Evolutionary conservation across 371 early-diverging fungal species (phyloP), one percentile per base, ranked within the genome.

Genomic region (Apophysomyces sp.): DNA sequence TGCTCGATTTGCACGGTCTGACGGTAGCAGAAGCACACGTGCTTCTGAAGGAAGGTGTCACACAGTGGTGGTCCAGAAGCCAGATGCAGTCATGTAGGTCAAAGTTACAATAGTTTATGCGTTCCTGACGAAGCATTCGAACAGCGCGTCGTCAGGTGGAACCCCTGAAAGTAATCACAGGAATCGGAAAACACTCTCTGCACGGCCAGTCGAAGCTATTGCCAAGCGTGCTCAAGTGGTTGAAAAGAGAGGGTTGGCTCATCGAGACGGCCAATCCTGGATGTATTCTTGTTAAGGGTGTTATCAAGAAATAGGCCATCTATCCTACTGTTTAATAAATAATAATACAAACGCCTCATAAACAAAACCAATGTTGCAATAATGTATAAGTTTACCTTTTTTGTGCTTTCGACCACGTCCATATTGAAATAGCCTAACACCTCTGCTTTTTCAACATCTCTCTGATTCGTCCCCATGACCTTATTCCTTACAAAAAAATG

Each of bases 1-100:
- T 89, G 18, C 68, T 91, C 6, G 91, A 91, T 65, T 68, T 91
- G 16, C 91, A 91, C 51, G 91, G 91, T 1, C 67, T 89, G 36
- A 86, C 85, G 0, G 79, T 88, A 2, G 67, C 73, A 0, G 90
- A 91, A 62, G 89, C 90, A 1, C 73, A 82, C 12, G 78, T 82
- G 0, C 72, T 91, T 18, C 74, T 85, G 0, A 65, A 68, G 64
- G 89, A 89, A 67, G 85, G 83, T 8, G 80, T 86, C 7, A 82
- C 76, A 4, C 76, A 85, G 37, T 89, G 89, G 89, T 84, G 81
- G 68, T 74, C 80, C 11, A 71, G 84, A 63, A 72, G 80, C 40
- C 81, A 81, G 30, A 82, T 75, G 74, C 83, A 80, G 61, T 67
- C 76, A 39, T 66, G 81, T 73, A 69, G 62, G 57, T 59, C 7